Evolutionary conservation across 2,329 filamentous ascomycete genomes (phyloP).

Genomic region (Microsporum ferrugineum): DNA sequence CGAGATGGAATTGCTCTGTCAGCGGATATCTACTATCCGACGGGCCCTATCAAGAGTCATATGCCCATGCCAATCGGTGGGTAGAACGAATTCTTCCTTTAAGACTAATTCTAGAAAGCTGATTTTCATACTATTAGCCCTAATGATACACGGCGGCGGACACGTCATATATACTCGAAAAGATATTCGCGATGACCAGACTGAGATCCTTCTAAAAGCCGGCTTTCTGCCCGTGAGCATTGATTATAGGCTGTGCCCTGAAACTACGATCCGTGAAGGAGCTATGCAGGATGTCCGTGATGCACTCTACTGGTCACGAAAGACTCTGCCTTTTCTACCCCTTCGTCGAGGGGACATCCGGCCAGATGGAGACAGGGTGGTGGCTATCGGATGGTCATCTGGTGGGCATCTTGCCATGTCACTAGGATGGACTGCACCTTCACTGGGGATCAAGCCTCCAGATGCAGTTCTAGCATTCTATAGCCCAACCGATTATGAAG

Average conservation of each 20-base stretch:
- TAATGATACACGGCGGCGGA: constrained; percentile 2
- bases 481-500: constrained; percentile 31
- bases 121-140: not conserved
- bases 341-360: constrained; percentile 5
- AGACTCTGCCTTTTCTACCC: constrained; percentile 22
- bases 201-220: constrained; percentile 24
- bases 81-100: not conserved
- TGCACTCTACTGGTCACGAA: constrained; percentile 31
- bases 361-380: constrained; percentile 20
- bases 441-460: constrained; percentile 27
- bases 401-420: constrained; percentile 40
- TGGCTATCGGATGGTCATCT: constrained; percentile 40
- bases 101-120: not conserved
- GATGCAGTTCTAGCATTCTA: constrained; percentile 39
- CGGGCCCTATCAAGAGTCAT: not conserved
- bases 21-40: constrained; percentile 2
- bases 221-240: constrained; percentile 40
- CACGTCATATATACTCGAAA: not conserved
- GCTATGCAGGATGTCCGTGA: constrained; percentile 35
- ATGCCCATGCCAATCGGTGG: not conserved
- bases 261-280: constrained; percentile 35
- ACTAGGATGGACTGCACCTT: constrained; percentile 28
- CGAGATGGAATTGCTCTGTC: not conserved
- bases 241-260: constrained; percentile 43
- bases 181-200: constrained; percentile 22